These are phyloP conservation scores for Penicillium silybi DNA, from an alignment of 495 filamentous ascomycete species.

Conservation along the genomic window DNA sequence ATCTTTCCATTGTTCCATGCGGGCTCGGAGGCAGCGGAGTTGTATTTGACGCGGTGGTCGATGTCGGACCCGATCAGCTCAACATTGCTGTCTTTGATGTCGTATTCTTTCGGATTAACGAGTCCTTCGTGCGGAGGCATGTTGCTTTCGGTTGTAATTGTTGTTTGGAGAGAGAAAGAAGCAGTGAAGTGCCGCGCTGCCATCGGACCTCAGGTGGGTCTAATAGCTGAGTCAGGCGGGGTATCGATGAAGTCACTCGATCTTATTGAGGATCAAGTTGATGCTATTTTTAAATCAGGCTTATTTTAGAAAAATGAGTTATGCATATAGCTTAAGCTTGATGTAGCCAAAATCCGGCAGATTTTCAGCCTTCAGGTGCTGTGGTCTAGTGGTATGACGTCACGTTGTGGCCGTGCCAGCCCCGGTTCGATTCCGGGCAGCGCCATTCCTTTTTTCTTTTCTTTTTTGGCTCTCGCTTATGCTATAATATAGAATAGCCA, in stretches of 20 bases:
- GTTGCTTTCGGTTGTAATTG: slow-evolving; percentile 7
- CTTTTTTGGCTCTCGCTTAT: no score
- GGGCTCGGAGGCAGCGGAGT: slow-evolving; percentile 55
- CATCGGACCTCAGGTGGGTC: neutral
- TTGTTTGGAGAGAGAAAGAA: neutral
- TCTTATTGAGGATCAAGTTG: no score
- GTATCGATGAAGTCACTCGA: neutral
- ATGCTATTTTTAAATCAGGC: no score
- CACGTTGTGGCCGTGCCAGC: no score
- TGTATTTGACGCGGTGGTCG: slow-evolving; percentile 62
- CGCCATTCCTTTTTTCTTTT: neutral
- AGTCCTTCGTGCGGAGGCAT: slow-evolving; percentile 56
- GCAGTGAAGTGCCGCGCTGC: neutral
- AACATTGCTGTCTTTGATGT: slow-evolving; percentile 61
- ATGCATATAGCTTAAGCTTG: no score
- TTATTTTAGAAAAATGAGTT: no score
- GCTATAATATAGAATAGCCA: no score
- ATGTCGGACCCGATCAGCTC: slow-evolving; percentile 55
- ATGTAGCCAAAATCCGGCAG: no score
- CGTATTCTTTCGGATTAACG: slow-evolving; percentile 55
- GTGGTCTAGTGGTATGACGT: no score
- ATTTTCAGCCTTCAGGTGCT: no score
- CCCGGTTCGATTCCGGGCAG: slow-evolving; percentile 6
- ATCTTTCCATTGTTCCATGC: slow-evolving; percentile 55
- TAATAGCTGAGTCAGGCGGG: neutral